phyloP scores from a whole-genome alignment of 2,329 filamentous ascomycete genomes.

The Alternaria alternata region DNA sequence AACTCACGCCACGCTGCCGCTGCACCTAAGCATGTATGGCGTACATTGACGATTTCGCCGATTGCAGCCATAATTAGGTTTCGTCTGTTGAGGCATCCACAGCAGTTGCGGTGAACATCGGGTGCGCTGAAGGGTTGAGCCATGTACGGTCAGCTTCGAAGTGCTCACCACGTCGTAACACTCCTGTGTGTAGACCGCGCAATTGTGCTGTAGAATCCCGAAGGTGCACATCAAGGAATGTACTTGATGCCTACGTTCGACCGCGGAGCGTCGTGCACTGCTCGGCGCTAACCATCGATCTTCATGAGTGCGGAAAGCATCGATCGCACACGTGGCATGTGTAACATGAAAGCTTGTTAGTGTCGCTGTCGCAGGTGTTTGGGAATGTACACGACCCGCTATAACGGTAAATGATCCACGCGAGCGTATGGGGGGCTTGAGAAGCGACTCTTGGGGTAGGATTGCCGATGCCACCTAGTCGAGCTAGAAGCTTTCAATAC shows the following conservation, averaged over 20 bases:
- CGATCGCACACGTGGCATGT: constrained; percentile 8
- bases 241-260: background rate
- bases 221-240: background rate
- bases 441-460: constrained; percentile 3
- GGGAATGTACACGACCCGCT: background rate
- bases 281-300: background rate
- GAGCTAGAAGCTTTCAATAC: background rate
- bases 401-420: constrained; percentile 5
- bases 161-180: background rate
- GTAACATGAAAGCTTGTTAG: constrained; percentile 2
- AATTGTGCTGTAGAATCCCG: background rate
- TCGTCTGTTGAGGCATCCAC: background rate
- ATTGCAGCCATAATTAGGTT: constrained; percentile 1
- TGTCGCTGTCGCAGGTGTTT: background rate
- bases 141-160: background rate
- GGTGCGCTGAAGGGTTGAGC: background rate
- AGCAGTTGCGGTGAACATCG: background rate
- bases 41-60: background rate
- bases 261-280: background rate
- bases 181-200: background rate
- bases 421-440: background rate
- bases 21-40: background rate
- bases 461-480: background rate
- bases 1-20: constrained; percentile 8
- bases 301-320: background rate